These are phyloP conservation scores for Scleroderma bovista DNA, from an alignment of 768 basidiomycete species.

Conservation along the genomic window DNA sequence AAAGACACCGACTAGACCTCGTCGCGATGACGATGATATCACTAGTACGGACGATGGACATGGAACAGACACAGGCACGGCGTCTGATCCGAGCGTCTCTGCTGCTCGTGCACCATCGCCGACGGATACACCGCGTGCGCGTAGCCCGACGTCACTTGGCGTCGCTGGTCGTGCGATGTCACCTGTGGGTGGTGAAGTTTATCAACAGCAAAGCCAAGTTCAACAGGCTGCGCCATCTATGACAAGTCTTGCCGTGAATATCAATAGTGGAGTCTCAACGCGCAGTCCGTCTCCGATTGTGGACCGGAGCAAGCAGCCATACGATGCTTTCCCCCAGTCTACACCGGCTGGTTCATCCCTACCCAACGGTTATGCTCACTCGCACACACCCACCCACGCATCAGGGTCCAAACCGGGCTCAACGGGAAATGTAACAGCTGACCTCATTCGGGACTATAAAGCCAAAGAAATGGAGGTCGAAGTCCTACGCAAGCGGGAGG, in stretches of 20 bases:
- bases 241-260: slow-evolving; percentile 47
- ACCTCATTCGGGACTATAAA: slow-evolving; percentile 75
- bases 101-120: slow-evolving; percentile 52
- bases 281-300: slow-evolving; percentile 56
- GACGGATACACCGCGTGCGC: slow-evolving; percentile 43
- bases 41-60: slow-evolving; percentile 46
- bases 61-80: slow-evolving; percentile 41
- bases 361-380: slow-evolving; percentile 44
- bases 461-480: slow-evolving; percentile 80
- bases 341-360: slow-evolving; percentile 38
- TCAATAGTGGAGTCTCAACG: slow-evolving; percentile 42
- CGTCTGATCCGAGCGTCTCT: slow-evolving; percentile 29
- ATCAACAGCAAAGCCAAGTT: slow-evolving; percentile 12
- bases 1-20: slow-evolving; percentile 47
- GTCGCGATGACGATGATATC: slow-evolving; percentile 35
- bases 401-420: slow-evolving; percentile 39
- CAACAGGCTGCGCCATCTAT: slow-evolving; percentile 41
- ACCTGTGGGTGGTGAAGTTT: slow-evolving; percentile 36
- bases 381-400: slow-evolving; percentile 26
- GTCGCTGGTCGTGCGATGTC: slow-evolving; percentile 53
- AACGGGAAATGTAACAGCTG: slow-evolving; percentile 65
- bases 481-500: slow-evolving; percentile 65
- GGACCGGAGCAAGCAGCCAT: slow-evolving; percentile 49
- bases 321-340: slow-evolving; percentile 55
- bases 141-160: slow-evolving; percentile 49